Base-by-base conservation (phyloP, 169 alveolate genomes). In the Eimeria necatrix region DNA sequence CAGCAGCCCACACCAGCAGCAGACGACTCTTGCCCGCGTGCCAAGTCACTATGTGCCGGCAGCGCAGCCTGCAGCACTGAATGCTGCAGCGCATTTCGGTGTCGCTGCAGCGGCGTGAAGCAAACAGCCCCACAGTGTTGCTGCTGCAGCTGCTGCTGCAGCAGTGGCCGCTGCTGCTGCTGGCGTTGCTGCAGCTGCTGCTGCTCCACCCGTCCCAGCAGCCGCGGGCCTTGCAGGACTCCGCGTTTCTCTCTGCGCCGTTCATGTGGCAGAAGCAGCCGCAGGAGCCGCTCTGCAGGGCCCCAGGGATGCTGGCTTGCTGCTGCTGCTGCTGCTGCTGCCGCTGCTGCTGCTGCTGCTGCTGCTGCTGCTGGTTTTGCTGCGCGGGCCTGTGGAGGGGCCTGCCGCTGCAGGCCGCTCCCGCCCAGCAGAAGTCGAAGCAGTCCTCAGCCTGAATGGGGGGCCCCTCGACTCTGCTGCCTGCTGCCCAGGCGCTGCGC, bases 391-490 rank as follows among this genome's bases (percentile, higher is more conserved):
- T 71, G 41, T 71, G 81, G 3, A 71, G 46, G 22, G 46, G 81
- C 10, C 46, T n/a, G 16, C 81, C 81, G 4, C 51, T n/a, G 81
- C 81, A 71, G 14, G 81, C 81, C 14, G 81, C 81, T 48, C 81
- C 81, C 4, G 81, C 81, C 81, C 81, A 71, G 49, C 81, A 71
- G 81, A 71, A 71, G 41, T 71, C 81, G 16, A 71, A 71, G 46
- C 46, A n/a, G 41, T 32, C 81, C 4, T 71, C 81, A 5, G 41
- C 51, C 12, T 71, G 81, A 9, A 32, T n/a, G 22, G 81, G 81
- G 46, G 81, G 81, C 51, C 81, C 81, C 53, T 32, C 51, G 9
- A 71, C 41, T 12, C 81, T 3, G 8, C 14, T 14, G 64, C 64
- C 64, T 14, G 20, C 64, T 56, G 14, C 8, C 20, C 14, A 56